Conservation (phyloP, 1,139 yeast genomes). For the Taphrina pruni region DNA sequence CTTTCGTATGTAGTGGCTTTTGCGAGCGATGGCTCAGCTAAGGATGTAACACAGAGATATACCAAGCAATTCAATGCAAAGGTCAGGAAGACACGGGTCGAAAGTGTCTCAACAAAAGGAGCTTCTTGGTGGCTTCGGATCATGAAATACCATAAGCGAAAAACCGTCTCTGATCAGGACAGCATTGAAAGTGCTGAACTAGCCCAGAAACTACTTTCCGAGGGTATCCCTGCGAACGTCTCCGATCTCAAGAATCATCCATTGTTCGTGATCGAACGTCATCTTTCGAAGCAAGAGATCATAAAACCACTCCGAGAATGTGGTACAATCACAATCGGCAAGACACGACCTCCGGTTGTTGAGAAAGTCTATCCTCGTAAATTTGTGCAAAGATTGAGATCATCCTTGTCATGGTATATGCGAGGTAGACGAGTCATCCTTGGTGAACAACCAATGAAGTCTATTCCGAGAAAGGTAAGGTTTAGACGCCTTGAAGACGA, state of each 20-base stretch:
- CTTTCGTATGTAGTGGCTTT: conserved; percentile 78
- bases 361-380: conserved; percentile 67
- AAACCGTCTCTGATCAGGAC: conserved; percentile 57
- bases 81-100: conserved; percentile 73
- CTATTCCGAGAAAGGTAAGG: conserved; percentile 49
- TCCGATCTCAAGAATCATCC: conserved; percentile 90
- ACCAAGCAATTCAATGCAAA: conserved; percentile 73
- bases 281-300: conserved; percentile 72
- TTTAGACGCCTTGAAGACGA: conserved; percentile 49
- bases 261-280: conserved; percentile 73
- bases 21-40: conserved; percentile 66
- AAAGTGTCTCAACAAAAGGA: conserved; percentile 63
- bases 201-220: conserved; percentile 66
- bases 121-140: conserved; percentile 65
- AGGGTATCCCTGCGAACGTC: conserved; percentile 85
- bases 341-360: conserved; percentile 46
- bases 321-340: conserved; percentile 64
- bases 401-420: conserved; percentile 87
- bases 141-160: conserved; percentile 48
- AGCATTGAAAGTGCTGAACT: conserved; percentile 75
- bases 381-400: conserved; percentile 66
- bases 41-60: conserved; percentile 87
- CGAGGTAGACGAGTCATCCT: conserved; percentile 72
- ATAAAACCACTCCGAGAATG: conserved; percentile 68
- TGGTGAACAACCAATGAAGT: conserved; percentile 71